Conservation (phyloP, 1,139 yeast species). For the Nakaseomyces glabratus region DNA sequence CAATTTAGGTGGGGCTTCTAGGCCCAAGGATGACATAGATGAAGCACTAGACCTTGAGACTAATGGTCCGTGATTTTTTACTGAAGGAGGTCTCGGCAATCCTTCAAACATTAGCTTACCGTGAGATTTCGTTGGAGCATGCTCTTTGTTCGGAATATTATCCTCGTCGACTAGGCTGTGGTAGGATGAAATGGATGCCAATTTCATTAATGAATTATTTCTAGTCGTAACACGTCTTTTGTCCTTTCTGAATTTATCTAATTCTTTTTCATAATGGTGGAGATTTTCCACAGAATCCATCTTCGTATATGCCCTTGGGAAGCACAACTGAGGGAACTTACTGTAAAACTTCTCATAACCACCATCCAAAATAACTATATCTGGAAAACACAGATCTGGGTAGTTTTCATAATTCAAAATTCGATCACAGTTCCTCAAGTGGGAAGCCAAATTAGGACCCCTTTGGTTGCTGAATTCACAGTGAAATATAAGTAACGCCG, state of each 20-base stretch:
- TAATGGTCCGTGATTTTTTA: slow-evolving; percentile 6
- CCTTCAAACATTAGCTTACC: slow-evolving; percentile 2
- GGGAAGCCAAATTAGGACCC: slow-evolving; percentile 88
- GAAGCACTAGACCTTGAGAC: slow-evolving; percentile 8
- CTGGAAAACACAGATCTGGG: slow-evolving; percentile 79
- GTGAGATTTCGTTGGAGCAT: not conserved
- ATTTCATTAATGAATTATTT: slow-evolving; percentile 30
- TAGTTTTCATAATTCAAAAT: slow-evolving; percentile 61
- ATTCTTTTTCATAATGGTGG: slow-evolving; percentile 58
- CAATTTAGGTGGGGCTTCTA: slow-evolving; percentile 25
- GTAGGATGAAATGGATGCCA: slow-evolving; percentile 13
- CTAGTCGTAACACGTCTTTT: slow-evolving; percentile 38
- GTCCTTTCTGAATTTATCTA: slow-evolving; percentile 59
- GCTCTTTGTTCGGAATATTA: not conserved
- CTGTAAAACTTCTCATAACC: slow-evolving; percentile 79
- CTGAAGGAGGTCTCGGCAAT: not conserved
- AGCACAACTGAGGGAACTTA: slow-evolving; percentile 40
- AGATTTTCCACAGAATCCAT: slow-evolving; percentile 74
- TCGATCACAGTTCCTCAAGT: slow-evolving; percentile 77
- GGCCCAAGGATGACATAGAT: slow-evolving; percentile 11
- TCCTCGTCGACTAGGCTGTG: slow-evolving; percentile 2
- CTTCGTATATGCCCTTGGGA: slow-evolving; percentile 71
- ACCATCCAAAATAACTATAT: slow-evolving; percentile 78
- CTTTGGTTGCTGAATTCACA: slow-evolving; percentile 91
- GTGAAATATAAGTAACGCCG: slow-evolving; percentile 65